Base-by-base conservation (phyloP, 345 rosid genomes). In the Eucalyptus erythrocorys region DNA sequence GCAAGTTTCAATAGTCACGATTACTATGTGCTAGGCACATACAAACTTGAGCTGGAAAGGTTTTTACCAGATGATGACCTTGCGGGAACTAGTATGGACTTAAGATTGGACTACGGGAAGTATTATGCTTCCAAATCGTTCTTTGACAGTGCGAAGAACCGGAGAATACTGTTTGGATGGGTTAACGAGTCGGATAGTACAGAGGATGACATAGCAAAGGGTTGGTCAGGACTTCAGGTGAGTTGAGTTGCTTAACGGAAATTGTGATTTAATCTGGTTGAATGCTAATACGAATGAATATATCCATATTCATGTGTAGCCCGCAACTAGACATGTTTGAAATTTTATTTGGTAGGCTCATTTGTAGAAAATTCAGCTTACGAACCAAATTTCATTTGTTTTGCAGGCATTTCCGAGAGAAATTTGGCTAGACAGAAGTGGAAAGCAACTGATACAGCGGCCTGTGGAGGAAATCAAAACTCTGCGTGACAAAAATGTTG, bases 201-300 rank as follows among this genome's bases (percentile, higher is more conserved):
- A 34, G 90, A 94, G 76, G 95, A 94, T 86, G 94, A 89, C 89
- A 17, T 94, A 22, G 66, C 82, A 24, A 96, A 94, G 91, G 98
- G 97, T 86, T 96, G 98, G 96, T 90, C 95, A 45, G 94, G 99
- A 66, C 89, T 96, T 88, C 91, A 93, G 95, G 97, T 94, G 88
- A 94, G 37, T 49, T 80, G 48, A 40, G 85, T 53, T n/a, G 24
- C n/a, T 16, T 80, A 40, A 10, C 13, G 17, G 47, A 79, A 45
- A n/a, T 42, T 27, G 79, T 24, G 16, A 87, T 42, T 22, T 26
- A 42, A 71, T 21, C n/a, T 43, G 59, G 32, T 34, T 26, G 43
- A 57, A 7, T 66, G 79, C 79, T 15, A 32, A 32, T 66, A 66
- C 21, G 22, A 32, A 64, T 14, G 40, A 15, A 64, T n/a, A n/a